Percentiles rank a stretch among this genome's conserved stretches.
Evolutionary conservation across 371 early-diverging fungal species (phyloP).

Genomic region (Syncephalastrum monosporum): DNA sequence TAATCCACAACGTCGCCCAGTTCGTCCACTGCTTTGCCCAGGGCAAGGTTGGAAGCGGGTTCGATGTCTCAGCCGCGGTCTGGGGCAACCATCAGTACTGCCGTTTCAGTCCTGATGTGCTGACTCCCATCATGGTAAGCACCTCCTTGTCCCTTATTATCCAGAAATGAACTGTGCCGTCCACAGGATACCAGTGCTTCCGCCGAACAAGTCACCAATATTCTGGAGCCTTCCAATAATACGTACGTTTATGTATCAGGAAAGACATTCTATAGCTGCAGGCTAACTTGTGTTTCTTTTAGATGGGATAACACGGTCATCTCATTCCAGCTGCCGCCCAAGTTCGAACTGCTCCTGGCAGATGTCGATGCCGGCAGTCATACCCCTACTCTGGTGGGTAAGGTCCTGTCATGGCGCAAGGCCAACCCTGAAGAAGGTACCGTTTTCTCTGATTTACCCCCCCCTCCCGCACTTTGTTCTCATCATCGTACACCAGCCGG

Average conservation of each 20-base stretch:
- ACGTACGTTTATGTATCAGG: background rate
- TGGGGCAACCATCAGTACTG: conserved; percentile 87
- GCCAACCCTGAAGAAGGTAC: conserved; percentile 55
- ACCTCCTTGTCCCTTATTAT: background rate
- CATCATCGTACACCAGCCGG: conserved; percentile 32
- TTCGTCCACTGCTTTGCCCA: conserved; percentile 94
- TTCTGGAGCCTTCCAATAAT: too few species aligned
- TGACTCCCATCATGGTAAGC: conserved; percentile 63
- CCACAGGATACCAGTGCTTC: background rate
- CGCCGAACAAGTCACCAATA: background rate
- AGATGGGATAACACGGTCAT: conserved; percentile 76
- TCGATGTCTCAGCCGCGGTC: conserved; percentile 93
- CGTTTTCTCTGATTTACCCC: background rate
- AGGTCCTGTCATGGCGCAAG: conserved; percentile 85
- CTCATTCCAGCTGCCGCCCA: conserved; percentile 71
- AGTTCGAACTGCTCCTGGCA: conserved; percentile 77
- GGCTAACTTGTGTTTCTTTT: background rate
- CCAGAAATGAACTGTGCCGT: too few species aligned
- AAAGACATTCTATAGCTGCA: background rate
- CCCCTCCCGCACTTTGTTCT: background rate
- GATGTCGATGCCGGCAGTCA: conserved; percentile 93
- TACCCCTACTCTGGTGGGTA: conserved; percentile 90
- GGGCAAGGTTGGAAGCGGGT: conserved; percentile 96
- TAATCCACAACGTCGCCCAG: conserved; percentile 87
- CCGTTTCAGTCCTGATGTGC: conserved; percentile 75